phyloP scores from a whole-genome alignment of 352 stramenopile species.

The Phytophthora aleatoria region DNA sequence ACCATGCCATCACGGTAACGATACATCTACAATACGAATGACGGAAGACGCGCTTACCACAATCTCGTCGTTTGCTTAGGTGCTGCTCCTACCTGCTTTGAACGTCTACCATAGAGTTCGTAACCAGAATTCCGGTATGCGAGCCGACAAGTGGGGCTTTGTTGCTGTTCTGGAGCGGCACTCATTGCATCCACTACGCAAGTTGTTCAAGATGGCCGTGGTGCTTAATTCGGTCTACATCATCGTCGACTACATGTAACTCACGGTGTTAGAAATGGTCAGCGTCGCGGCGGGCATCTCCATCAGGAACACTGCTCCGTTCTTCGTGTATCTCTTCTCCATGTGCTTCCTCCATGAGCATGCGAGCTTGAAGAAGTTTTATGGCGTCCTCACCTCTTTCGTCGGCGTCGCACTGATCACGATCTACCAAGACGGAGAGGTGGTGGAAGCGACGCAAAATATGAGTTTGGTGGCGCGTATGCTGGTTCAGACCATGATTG shows the following conservation, averaged over 20 bases:
- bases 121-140: neutral
- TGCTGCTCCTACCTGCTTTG: neutral
- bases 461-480: conserved; percentile 35
- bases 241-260: conserved; percentile 52
- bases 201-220: neutral
- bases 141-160: neutral
- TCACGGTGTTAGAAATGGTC: conserved; percentile 42
- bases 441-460: conserved; percentile 6
- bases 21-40: conserved; percentile 17
- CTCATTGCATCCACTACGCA: neutral
- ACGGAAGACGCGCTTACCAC: conserved; percentile 4
- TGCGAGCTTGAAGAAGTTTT: conserved; percentile 34
- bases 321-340: conserved; percentile 61
- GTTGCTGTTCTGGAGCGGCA: neutral
- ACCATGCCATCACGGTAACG: conserved; percentile 20
- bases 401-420: conserved; percentile 41
- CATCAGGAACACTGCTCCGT: conserved; percentile 52
- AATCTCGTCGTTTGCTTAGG: neutral
- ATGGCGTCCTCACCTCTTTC: conserved; percentile 39
- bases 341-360: conserved; percentile 49
- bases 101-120: neutral
- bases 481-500: conserved; percentile 29
- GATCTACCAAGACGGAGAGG: conserved; percentile 26
- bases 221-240: conserved; percentile 22
- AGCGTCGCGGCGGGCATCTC: conserved; percentile 47